Base-by-base conservation (phyloP, 2,329 filamentous ascomycete genomes). In the Fusarium udum region DNA sequence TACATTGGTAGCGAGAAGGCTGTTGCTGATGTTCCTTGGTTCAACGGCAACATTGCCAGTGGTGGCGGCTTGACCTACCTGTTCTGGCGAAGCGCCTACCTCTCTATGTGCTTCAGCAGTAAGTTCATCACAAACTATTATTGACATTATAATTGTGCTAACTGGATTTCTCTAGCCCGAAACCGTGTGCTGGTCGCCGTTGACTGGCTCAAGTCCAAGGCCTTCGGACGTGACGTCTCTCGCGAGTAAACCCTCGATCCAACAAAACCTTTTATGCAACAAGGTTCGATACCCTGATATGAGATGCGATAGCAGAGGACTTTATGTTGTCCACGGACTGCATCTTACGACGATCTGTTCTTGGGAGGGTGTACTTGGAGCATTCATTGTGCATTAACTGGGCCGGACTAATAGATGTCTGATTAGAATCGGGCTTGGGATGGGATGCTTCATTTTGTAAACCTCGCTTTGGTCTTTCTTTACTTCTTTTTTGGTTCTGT, bases 61-160 rank as follows among this genome's bases (percentile, higher is more conserved):
- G 96, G 95, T 81, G 96, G 96, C 81, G 94, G 92, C 79, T 87
- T 98, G 84, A 99, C 96, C 64, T 99, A 97, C 86, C 90, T 98
- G 77, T 99, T 99, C 91, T 99, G 96, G 96, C 90, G 95, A 82
- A 97, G 93, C 81, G 96, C 95, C 62, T 99, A 99, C 84, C 87
- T 99, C 83, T 98, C 94, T 88, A 99, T 99, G 96, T 98, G 95
- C 90, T 99, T 99, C 84, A 98, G 95, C 91, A 95, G 94, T 96
- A 89, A 91, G 94, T 93, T 76, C 61, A 28, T 68, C 39, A 26
- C 39, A 20, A 39, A 18, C 20, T 31, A 28, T 40, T 3, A 28
- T 52, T 10, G 12, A 31, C 16, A 13, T 48, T 12, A 3, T 11
- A 42, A 28, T n/a, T 26, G 72, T 75, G 42, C 58, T 78, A 73